A percentile compares a stretch with the other conserved stretches of the same genome.
Conservation (phyloP, 2,329 filamentous ascomycete species). For the Curvularia lunata region DNA sequence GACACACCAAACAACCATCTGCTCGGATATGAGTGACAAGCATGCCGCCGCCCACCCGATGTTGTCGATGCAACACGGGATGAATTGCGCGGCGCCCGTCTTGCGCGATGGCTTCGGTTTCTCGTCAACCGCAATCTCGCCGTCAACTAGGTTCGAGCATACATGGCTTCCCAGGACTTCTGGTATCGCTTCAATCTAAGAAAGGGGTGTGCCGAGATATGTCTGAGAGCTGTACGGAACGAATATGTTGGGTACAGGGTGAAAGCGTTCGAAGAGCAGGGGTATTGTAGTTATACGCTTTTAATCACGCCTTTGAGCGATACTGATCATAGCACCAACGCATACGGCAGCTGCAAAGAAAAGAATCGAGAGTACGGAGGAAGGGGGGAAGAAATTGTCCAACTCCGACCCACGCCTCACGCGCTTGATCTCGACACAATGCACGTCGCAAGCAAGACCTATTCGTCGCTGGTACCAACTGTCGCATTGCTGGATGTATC, state of each 20-base stretch:
- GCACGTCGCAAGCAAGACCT: constrained; percentile 26
- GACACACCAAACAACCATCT: constrained; percentile 19
- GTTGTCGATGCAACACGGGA: constrained; percentile 12
- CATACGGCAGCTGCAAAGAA: neutral
- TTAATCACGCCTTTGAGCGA: constrained; percentile 1
- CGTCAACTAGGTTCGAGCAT: neutral
- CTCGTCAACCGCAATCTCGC: neutral
- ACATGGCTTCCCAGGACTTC: neutral
- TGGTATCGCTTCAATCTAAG: constrained; percentile 8
- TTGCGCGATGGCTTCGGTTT: neutral
- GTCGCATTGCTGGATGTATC: constrained; percentile 13
- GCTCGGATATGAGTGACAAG: neutral
- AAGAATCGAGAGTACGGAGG: neutral
- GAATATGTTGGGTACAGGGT: constrained; percentile 10
- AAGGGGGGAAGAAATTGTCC: constrained; percentile 26
- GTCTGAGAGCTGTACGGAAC: constrained; percentile 6
- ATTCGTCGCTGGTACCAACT: constrained; percentile 34
- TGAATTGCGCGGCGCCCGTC: constrained; percentile 8
- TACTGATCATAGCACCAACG: neutral
- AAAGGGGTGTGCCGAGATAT: neutral
- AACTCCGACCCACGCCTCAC: constrained; percentile 37
- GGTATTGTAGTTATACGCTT: constrained; percentile 22
- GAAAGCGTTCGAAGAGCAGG: constrained; percentile 17
- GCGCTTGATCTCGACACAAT: constrained; percentile 29
- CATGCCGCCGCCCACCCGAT: neutral